Evolutionary conservation across 192 early-diverging fungal genomes (phyloP).

Genomic region (Entomortierella lignicola): DNA sequence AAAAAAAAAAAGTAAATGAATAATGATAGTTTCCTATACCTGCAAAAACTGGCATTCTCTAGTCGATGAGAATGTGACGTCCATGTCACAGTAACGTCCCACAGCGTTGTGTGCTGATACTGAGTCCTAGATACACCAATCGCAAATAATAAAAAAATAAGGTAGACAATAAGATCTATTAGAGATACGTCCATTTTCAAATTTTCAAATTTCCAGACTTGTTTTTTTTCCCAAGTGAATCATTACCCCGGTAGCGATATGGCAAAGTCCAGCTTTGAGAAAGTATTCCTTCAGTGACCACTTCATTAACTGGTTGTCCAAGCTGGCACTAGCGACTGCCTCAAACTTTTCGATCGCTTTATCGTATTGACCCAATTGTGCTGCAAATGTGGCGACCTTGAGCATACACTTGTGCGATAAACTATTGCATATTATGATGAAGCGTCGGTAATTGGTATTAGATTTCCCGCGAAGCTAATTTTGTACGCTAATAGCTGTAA

Average conservation of each 20-base stretch:
- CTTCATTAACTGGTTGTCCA: constrained; percentile 93
- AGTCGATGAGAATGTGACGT: constrained; percentile 84
- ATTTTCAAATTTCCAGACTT: too few species aligned
- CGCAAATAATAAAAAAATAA: neutral
- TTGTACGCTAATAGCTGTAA: too few species aligned
- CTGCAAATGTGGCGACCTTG: constrained; percentile 93
- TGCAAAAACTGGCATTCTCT: constrained; percentile 86
- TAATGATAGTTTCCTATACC: constrained; percentile 54
- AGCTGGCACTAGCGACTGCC: constrained; percentile 78
- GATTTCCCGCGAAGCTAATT: too few species aligned
- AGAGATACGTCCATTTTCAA: neutral
- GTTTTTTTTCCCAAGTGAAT: neutral
- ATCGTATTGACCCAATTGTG: constrained; percentile 88
- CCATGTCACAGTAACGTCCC: constrained; percentile 90
- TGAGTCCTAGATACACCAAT: constrained; percentile 67
- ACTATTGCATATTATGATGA: constrained; percentile 44
- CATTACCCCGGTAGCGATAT: constrained; percentile 79
- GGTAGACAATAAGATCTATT: neutral
- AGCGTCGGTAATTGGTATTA: neutral
- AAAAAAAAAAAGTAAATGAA: constrained; percentile 11
- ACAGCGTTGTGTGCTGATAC: constrained; percentile 80
- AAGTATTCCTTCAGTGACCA: constrained; percentile 98
- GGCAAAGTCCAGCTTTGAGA: constrained; percentile 94
- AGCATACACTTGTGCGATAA: constrained; percentile 91
- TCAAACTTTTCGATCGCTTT: constrained; percentile 94